Base-by-base conservation (phyloP, 1,284 basidiomycete genomes). In the Trichosporon ovoides region DNA sequence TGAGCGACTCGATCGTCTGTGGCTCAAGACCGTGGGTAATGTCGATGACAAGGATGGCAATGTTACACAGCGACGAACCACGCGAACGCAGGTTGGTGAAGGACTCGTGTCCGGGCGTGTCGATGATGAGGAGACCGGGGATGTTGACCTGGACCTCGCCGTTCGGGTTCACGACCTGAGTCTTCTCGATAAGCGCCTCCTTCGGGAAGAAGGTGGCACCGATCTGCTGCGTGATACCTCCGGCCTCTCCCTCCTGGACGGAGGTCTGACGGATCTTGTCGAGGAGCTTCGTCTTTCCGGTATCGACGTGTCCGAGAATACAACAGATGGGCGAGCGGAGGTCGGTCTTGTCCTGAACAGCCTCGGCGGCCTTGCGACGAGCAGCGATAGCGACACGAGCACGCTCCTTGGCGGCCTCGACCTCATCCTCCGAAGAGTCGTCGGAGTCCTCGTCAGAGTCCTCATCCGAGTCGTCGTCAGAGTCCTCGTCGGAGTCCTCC, bases 251-350 rank as follows among this genome's bases (percentile, higher is more conserved):
- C 77, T 97, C 95, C 81, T 98, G 95, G 18, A 99, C 96, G 69
- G 98, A 98, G 9, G 95, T 98, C 87, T 98, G 95, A 69, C 96
- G 93, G 74, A 99, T 98, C 91, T 98, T 98, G 79, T 99, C 96
- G 66, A 99, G 80, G 52, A 99, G 80, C 79, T 98, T 98, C 40
- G 96, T 99, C 81, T 99, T 99, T 66, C 96, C 96, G 4, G 95
- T 98, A 82, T 99, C 96, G 83, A 99, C 96, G 77, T 99, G 96
- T 61, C 96, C 96, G 60, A 99, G 80, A 75, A 99, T 98, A 86
- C 95, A 98, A 77, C 96, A 99, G 73, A 98, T 99, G 28, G 96
- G 96, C 74, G 88, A 92, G 51, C 96, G 88, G 57, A 99, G 80
- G 74, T 98, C 81, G 69, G 98, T 92, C 74, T 90, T 93, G 76